These are phyloP conservation scores for Phaffomyces antillensis DNA, from an alignment of 805 yeast species.

Conservation along the genomic window DNA sequence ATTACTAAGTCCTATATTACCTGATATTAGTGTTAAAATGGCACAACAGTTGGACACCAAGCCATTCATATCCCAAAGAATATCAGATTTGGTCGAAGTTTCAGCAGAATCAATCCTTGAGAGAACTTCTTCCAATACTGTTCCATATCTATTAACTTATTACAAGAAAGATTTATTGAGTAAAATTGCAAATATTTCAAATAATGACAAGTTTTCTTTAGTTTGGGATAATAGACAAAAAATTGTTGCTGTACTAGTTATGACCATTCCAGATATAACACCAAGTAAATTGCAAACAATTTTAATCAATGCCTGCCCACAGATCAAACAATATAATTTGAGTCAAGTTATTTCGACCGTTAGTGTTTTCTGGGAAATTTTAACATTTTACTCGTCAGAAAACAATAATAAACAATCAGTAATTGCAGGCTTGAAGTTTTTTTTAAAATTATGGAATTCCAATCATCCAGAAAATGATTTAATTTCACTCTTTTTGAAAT, in stretches of 20 bases:
- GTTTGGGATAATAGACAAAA: conserved; percentile 42
- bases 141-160: conserved; percentile 68
- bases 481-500: conserved; percentile 40
- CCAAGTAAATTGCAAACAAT: conserved; percentile 44
- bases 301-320: conserved; percentile 45
- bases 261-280: conserved; percentile 41
- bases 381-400: conserved; percentile 33
- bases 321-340: conserved; percentile 28
- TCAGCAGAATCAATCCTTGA: conserved; percentile 53
- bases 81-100: conserved; percentile 62
- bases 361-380: conserved; percentile 33
- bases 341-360: conserved; percentile 23
- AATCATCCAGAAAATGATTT: conserved; percentile 15
- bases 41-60: conserved; percentile 45
- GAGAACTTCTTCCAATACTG: conserved; percentile 64
- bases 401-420: conserved; percentile 23
- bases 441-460: conserved; percentile 24
- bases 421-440: conserved; percentile 35
- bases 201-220: conserved; percentile 38
- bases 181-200: conserved; percentile 49
- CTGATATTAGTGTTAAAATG: conserved; percentile 57
- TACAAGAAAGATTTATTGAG: conserved; percentile 56
- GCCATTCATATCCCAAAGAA: conserved; percentile 46
- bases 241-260: conserved; percentile 52
- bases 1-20: conserved; percentile 70